A percentile compares a stretch with the other conserved stretches of the same genome.
Evolutionary conservation across 78 protist genomes (phyloP).

Genomic region (Dictyostelium citrinum): DNA sequence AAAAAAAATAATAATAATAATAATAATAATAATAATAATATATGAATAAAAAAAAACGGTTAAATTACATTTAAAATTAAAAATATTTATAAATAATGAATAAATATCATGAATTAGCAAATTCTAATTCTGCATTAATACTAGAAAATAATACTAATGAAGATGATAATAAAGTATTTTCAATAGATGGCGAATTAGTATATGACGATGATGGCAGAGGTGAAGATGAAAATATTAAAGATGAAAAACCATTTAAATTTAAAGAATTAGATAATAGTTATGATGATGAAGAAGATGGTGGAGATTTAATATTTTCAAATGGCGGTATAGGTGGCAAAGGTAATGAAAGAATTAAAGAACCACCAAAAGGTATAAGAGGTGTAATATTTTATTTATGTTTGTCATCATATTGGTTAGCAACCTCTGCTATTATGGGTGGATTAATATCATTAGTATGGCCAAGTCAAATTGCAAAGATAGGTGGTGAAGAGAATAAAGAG

Average conservation of each 20-base stretch:
- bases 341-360: neutral
- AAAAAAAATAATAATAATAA: too few relatives aligned
- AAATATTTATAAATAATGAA: neutral
- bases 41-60: neutral
- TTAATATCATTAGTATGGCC: constrained; percentile 35
- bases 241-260: neutral
- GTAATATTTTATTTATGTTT: constrained; percentile 8
- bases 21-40: too few relatives aligned
- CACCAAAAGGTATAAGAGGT: neutral
- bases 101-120: neutral
- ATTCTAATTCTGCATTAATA: neutral
- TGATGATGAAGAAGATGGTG: neutral
- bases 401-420: constrained; percentile 29
- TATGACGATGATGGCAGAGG: neutral
- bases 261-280: neutral
- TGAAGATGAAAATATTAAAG: neutral
- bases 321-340: neutral
- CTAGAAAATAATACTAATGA: neutral
- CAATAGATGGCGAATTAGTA: neutral
- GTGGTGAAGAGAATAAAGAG: constrained; percentile 18
- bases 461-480: constrained; percentile 10
- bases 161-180: neutral
- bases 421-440: constrained; percentile 20
- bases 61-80: neutral
- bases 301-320: constrained; percentile 3